A percentile compares a stretch with the other conserved stretches of the same genome.
These are phyloP conservation scores for Penicillium rolfsii DNA, from an alignment of 2,329 filamentous ascomycete species.

Conservation along the genomic window DNA sequence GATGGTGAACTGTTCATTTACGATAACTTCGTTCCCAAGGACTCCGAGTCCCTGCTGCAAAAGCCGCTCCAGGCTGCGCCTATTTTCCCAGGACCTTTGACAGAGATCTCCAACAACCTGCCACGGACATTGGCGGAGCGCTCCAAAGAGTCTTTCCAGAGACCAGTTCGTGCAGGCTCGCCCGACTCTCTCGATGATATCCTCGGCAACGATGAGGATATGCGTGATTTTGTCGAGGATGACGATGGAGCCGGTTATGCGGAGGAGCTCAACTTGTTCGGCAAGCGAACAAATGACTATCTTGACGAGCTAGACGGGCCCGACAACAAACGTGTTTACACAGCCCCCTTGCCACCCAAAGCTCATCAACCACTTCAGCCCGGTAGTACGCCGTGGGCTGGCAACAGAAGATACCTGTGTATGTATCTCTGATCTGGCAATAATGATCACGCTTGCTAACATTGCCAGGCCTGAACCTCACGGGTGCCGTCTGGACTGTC, in stretches of 20 bases:
- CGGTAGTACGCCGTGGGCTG: conserved; percentile 92
- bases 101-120: conserved; percentile 69
- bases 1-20: conserved; percentile 94
- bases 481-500: conserved; percentile 95
- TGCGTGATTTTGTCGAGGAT: conserved; percentile 87
- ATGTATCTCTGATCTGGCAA: conserved; percentile 20
- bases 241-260: conserved; percentile 93
- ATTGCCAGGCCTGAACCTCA: conserved; percentile 70
- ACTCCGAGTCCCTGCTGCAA: conserved; percentile 53
- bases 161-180: conserved; percentile 62
- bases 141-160: conserved; percentile 56
- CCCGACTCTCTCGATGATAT: conserved; percentile 81
- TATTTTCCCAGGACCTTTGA: conserved; percentile 78
- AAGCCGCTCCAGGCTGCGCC: conserved; percentile 73
- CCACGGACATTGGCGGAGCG: conserved; percentile 61
- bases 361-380: conserved; percentile 88
- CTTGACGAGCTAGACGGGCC: conserved; percentile 50
- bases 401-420: conserved; percentile 90
- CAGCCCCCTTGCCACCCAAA: conserved; percentile 60
- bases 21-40: conserved; percentile 58
- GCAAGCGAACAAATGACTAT: conserved; percentile 63
- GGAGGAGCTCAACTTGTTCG: conserved; percentile 62
- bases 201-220: conserved; percentile 65
- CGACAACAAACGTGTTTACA: conserved; percentile 56
- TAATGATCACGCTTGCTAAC: conserved; percentile 29